A percentile compares a stretch with the other conserved stretches of the same genome.
These are phyloP conservation scores for Barbarea vulgaris DNA, from an alignment of 345 rosid genomes.

Conservation along the genomic window DNA sequence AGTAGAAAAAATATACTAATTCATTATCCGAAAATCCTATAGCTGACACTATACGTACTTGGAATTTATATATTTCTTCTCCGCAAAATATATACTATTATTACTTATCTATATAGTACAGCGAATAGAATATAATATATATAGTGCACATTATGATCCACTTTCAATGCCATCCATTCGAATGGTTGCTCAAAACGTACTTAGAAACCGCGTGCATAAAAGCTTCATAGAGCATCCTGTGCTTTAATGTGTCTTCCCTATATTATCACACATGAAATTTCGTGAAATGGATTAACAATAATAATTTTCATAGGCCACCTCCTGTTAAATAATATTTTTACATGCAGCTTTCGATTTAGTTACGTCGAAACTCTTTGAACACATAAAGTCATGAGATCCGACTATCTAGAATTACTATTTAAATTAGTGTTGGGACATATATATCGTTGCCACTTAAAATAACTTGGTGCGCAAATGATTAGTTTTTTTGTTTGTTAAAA, in stretches of 20 bases:
- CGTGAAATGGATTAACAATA: background rate
- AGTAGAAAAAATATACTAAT: constrained; percentile 9
- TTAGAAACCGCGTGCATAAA: constrained; percentile 44
- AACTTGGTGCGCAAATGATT: constrained; percentile 9
- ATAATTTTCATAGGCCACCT: background rate
- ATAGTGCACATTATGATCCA: constrained; percentile 21
- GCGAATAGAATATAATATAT: constrained; percentile 38
- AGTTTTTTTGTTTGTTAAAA: too few species aligned
- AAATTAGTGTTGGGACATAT: constrained; percentile 8
- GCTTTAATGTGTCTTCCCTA: constrained; percentile 11
- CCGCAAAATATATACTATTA: constrained; percentile 6
- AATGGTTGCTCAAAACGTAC: constrained; percentile 43
- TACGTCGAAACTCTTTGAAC: background rate
- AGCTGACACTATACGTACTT: constrained; percentile 5
- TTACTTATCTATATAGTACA: background rate
- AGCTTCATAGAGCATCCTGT: constrained; percentile 37
- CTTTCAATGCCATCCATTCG: constrained; percentile 38
- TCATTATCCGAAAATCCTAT: constrained; percentile 16
- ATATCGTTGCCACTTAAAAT: constrained; percentile 4
- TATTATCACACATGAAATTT: background rate
- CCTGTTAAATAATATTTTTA: too few species aligned
- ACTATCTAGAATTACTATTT: background rate
- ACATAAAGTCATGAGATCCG: too few species aligned
- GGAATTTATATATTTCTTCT: constrained; percentile 8
- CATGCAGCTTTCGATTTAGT: background rate